These are phyloP conservation scores for Umbelopsis sp. DNA, from an alignment of 192 early-diverging fungal genomes.

Conservation along the genomic window DNA sequence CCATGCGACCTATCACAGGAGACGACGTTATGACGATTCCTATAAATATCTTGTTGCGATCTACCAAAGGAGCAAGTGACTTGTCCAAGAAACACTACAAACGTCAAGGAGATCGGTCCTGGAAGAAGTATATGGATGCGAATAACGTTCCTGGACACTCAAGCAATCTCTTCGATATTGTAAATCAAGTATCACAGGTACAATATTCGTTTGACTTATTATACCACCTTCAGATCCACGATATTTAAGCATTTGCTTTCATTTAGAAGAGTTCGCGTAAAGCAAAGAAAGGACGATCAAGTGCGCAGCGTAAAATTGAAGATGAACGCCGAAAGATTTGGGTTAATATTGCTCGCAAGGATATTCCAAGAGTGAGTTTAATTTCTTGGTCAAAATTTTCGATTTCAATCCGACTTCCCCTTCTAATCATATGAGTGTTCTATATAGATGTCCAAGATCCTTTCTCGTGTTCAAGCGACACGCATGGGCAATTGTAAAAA, in stretches of 20 bases:
- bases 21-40: not conserved
- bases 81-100: not conserved
- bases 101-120: not conserved
- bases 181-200: no score
- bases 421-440: not conserved
- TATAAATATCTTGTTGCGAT: not conserved
- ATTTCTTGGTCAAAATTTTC: not conserved
- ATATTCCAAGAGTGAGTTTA: conserved; percentile 41
- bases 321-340: conserved; percentile 27
- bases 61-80: not conserved
- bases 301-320: conserved; percentile 18
- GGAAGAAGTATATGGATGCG: not conserved
- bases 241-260: not conserved
- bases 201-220: no score
- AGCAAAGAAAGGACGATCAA: not conserved
- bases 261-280: not conserved
- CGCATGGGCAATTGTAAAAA: conserved; percentile 67
- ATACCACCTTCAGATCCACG: no score
- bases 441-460: conserved; percentile 48
- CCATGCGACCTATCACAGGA: not conserved
- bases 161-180: no score
- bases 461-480: conserved; percentile 45
- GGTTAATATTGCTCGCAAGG: conserved; percentile 35
- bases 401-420: not conserved
- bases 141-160: not conserved